phyloP scores from a whole-genome alignment of 2,329 filamentous ascomycete species.

The Colletotrichum echinochloae region DNA sequence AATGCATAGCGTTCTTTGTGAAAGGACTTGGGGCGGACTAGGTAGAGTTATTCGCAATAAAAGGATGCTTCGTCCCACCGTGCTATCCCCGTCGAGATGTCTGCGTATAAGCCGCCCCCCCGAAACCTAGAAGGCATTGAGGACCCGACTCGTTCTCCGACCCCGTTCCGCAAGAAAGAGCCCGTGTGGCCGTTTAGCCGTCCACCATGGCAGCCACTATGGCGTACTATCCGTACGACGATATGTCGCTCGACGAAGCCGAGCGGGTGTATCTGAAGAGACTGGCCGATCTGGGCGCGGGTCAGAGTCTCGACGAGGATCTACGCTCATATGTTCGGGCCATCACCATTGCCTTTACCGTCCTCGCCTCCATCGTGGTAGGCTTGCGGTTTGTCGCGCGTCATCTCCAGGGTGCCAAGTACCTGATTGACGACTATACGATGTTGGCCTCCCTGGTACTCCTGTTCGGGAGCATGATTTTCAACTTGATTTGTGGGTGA shows the following conservation, averaged over 20 bases:
- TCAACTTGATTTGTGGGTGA: constrained; percentile 34
- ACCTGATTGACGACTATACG: constrained; percentile 35
- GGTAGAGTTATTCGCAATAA: constrained; percentile 11
- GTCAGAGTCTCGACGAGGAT: constrained; percentile 32
- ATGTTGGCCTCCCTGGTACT: constrained; percentile 26
- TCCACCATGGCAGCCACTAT: constrained; percentile 28
- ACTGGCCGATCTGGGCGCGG: constrained; percentile 29
- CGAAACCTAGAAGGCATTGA: background rate
- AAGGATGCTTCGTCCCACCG: constrained; percentile 27
- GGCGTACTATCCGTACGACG: constrained; percentile 31
- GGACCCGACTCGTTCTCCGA: constrained; percentile 16
- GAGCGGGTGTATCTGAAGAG: constrained; percentile 32
- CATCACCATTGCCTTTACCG: constrained; percentile 35
- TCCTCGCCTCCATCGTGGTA: constrained; percentile 27
- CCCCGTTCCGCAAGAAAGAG: constrained; percentile 10
- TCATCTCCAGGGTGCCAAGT: constrained; percentile 32
- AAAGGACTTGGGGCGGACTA: background rate
- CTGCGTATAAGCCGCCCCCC: constrained; percentile 16
- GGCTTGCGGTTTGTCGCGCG: constrained; percentile 31
- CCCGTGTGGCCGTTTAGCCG: constrained; percentile 27
- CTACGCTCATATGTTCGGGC: constrained; percentile 27
- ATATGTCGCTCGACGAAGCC: constrained; percentile 24
- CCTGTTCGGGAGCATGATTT: constrained; percentile 32
- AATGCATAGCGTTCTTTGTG: constrained; percentile 1
- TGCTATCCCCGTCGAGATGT: background rate